Evolutionary conservation across 208 protist species (phyloP).

Genomic region (Crithidia bombi): DNA sequence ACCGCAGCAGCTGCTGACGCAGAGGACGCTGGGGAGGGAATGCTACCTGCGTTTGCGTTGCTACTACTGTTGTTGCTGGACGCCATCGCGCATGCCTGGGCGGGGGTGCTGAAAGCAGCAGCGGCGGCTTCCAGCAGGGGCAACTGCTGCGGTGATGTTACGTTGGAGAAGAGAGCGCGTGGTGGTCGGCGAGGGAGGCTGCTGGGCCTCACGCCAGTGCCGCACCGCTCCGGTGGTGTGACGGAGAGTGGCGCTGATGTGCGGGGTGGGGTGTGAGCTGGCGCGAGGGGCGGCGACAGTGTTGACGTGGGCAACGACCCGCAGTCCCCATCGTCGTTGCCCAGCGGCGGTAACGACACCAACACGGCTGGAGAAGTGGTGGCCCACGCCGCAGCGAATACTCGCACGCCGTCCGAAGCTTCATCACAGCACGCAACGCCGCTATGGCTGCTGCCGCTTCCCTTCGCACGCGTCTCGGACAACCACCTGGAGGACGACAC

Average conservation of each 20-base stretch:
- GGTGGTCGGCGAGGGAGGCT: conserved; percentile 16
- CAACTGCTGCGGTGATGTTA: conserved; percentile 13
- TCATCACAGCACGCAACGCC: not conserved
- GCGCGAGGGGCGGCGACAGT: not conserved
- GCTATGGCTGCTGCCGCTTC: not conserved
- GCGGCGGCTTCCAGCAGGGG: conserved; percentile 5
- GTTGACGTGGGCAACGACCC: conserved; percentile 6
- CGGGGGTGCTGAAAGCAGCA: not conserved
- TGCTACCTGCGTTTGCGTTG: not conserved
- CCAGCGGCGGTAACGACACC: not conserved
- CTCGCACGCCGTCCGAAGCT: no score
- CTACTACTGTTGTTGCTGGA: not conserved
- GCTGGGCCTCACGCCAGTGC: not conserved
- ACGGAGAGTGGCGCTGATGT: not conserved
- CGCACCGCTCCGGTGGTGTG: not conserved
- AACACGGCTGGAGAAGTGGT: no score
- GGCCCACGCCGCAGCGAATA: no score
- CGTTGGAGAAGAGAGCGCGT: conserved; percentile 16
- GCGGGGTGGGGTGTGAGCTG: not conserved
- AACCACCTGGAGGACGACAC: not conserved
- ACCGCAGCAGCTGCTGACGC: not conserved
- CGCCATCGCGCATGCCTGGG: not conserved
- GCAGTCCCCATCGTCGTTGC: not conserved
- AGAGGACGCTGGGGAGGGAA: not conserved
- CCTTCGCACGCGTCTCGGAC: not conserved